Evolutionary conservation across 148 eudicot genomes (phyloP).

Genomic region (Cornus suecica): DNA sequence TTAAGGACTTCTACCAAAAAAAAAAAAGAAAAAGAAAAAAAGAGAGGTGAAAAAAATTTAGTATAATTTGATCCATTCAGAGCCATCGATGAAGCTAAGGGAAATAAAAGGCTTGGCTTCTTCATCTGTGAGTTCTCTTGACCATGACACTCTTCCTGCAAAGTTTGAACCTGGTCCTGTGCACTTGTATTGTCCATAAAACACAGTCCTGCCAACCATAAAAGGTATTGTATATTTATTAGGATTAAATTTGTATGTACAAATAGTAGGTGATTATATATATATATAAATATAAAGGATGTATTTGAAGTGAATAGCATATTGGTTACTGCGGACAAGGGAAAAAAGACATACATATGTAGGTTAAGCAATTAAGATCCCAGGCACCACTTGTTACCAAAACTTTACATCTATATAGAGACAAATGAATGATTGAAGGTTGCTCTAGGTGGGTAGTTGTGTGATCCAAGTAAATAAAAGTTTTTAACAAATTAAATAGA

Average conservation of each 20-base stretch:
- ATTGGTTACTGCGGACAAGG: neutral
- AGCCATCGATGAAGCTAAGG: conserved; percentile 82
- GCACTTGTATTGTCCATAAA: conserved; percentile 95
- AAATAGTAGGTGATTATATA: neutral
- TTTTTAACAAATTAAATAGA: neutral
- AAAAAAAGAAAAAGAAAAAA: neutral
- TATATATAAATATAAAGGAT: no score
- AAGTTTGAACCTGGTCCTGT: conserved; percentile 78
- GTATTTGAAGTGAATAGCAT: neutral
- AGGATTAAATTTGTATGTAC: neutral
- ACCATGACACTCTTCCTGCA: conserved; percentile 93
- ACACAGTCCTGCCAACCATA: conserved; percentile 65
- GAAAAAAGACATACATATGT: neutral
- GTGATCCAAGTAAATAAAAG: neutral
- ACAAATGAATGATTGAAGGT: neutral
- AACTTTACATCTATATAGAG: neutral
- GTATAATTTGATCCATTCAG: conserved; percentile 68
- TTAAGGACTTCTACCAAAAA: neutral
- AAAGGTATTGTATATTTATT: no score
- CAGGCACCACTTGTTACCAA: neutral
- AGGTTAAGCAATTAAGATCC: neutral
- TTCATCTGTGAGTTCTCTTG: conserved; percentile 78
- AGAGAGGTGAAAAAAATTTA: neutral
- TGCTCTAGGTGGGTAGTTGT: neutral
- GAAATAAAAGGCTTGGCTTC: conserved; percentile 94